Base-by-base conservation (phyloP, 139 green algal species). In the Astrephomene gubernaculifera region DNA sequence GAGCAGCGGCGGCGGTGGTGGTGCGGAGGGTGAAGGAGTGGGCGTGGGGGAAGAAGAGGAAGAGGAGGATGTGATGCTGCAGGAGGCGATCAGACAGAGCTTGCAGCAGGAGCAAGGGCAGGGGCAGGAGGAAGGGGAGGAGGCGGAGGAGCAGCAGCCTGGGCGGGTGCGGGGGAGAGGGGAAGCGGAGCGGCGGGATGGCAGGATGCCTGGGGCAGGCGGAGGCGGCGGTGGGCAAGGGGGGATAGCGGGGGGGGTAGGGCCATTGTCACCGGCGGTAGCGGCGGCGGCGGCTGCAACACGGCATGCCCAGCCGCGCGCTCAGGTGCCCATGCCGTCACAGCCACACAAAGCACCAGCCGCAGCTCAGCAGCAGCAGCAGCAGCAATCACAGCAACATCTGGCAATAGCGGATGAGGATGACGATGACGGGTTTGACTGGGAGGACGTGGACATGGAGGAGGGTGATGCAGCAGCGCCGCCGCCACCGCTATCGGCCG, bases 51-150 rank as follows among this genome's bases (percentile, higher is more conserved):
- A 85, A 22, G 52, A 2, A 22, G 81, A 81, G 21, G 74, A 90
- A 39, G 92, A 91, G 22, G 88, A 95, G 61, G 93, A 97, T 65
- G 81, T 79, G 27, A 68, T 93, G 69, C 63, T 97, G 70, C 93
- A 97, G 92, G 79, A 92, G 35, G 95, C 93, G 25, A 96, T 97
- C 35, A 45, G 78, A 35, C 60, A 49, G 1, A 97, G 94, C 86
- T 82, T 71, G 43, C 65, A 83, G 54, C 73, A 69, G 27, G 22
- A 53, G 52, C 52, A 7, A 35, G 65, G 8, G 65, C 9, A 25
- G 79, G 63, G 10, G 63, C n/a, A 3, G 61, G 41, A 21, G 4
- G 52, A 17, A 63, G 68, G 49, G 81, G 70, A 33, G n/a, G n/a
- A 38, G 39, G 53, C 41, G 72, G 49, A 82, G 60, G 68, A 80